phyloP scores from a whole-genome alignment of 1,139 yeast genomes.

The Taphrina flavorubra region DNA sequence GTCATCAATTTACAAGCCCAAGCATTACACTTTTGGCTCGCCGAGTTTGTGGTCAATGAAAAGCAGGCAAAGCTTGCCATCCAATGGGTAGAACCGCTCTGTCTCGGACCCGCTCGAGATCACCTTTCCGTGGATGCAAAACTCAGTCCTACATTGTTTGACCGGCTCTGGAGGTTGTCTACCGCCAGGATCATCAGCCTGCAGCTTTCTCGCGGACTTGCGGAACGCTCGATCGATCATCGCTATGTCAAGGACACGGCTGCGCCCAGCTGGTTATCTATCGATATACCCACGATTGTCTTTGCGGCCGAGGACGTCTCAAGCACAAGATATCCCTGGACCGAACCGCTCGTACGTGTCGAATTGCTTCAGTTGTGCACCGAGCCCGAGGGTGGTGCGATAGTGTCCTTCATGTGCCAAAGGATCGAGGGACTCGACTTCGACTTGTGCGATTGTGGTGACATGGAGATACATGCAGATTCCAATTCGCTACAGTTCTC shows the following conservation, averaged over 20 bases:
- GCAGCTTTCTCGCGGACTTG: constrained; percentile 39
- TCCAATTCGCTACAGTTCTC: constrained; percentile 6
- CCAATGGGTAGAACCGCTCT: constrained; percentile 17
- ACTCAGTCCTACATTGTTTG: constrained; percentile 16
- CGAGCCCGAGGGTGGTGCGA: constrained; percentile 9
- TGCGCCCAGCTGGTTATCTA: constrained; percentile 13
- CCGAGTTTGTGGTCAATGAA: constrained; percentile 19
- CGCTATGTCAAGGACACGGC: constrained; percentile 11
- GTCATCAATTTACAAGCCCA: constrained; percentile 13
- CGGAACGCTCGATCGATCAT: constrained; percentile 31
- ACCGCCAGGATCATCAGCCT: constrained; percentile 38
- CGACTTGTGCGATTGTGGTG: constrained; percentile 3
- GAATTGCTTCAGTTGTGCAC: constrained; percentile 8
- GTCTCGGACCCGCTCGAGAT: not conserved
- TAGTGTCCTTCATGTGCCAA: constrained; percentile 14
- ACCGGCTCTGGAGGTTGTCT: constrained; percentile 33
- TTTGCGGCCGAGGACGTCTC: constrained; percentile 34
- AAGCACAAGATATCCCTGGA: constrained; percentile 17
- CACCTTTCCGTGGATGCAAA: not conserved
- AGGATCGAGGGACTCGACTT: not conserved
- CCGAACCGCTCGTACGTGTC: constrained; percentile 15
- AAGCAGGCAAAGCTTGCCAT: constrained; percentile 13
- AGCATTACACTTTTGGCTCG: constrained; percentile 9
- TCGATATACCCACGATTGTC: constrained; percentile 12
- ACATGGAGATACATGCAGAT: constrained; percentile 20